A percentile compares a stretch with the other conserved stretches of the same genome.
These are phyloP conservation scores for Chlorella sp. DNA, from an alignment of 139 green algal species.

Conservation along the genomic window DNA sequence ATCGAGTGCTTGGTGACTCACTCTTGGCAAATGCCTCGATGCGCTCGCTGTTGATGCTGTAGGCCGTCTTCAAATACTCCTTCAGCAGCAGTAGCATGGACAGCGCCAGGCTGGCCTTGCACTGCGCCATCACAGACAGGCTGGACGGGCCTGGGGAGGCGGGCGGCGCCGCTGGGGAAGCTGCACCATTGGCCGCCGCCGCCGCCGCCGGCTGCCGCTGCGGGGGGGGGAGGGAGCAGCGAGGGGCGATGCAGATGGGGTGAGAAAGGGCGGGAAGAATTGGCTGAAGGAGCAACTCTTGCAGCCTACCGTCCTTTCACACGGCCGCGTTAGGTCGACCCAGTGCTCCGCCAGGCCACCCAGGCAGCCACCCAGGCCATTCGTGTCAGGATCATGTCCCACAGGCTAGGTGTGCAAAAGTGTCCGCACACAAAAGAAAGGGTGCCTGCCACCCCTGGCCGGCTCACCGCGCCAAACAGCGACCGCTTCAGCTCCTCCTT, in stretches of 20 bases:
- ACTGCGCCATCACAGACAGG: constrained; percentile 1
- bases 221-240: background rate
- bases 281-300: too few relatives aligned
- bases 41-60: constrained; percentile 60
- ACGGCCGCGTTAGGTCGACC: too few relatives aligned
- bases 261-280: too few relatives aligned
- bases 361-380: too few relatives aligned
- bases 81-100: constrained; percentile 81
- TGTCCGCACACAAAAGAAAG: background rate
- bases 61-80: constrained; percentile 70
- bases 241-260: background rate
- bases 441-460: background rate
- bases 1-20: background rate
- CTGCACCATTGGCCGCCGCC: background rate
- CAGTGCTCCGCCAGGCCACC: too few relatives aligned
- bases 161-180: background rate
- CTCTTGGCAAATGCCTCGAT: constrained; percentile 50
- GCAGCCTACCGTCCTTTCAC: too few relatives aligned
- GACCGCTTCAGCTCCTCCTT: constrained; percentile 41
- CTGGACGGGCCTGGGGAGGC: background rate
- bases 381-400: too few relatives aligned
- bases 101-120: constrained; percentile 54
- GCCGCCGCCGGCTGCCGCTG: background rate
- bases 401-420: too few relatives aligned
- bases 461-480: constrained; percentile 12